Evolutionary conservation across 106 monocot genomes (phyloP).

Genomic region (Acorus calamus): DNA sequence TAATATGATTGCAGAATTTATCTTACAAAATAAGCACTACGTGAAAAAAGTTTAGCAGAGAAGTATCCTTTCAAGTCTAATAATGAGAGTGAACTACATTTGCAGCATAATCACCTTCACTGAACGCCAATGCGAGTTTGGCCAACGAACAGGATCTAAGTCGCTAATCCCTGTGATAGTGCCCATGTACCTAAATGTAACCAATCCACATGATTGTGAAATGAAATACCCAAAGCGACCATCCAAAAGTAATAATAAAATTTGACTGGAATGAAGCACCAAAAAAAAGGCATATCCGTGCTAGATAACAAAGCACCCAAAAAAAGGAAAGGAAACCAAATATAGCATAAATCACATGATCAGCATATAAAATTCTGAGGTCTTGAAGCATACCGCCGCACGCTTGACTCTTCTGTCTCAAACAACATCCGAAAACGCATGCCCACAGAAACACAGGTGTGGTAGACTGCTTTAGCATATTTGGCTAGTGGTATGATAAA

Average conservation of each 20-base stretch:
- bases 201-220: background rate
- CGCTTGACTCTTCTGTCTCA: slow-evolving; percentile 92
- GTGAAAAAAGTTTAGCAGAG: no score
- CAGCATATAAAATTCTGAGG: background rate
- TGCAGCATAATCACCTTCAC: slow-evolving; percentile 49
- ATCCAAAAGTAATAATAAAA: no score
- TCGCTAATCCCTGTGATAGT: slow-evolving; percentile 88
- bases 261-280: no score
- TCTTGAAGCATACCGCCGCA: slow-evolving; percentile 34
- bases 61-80: no score
- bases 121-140: slow-evolving; percentile 96
- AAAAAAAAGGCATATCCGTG: no score
- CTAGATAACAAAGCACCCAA: no score
- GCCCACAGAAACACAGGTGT: slow-evolving; percentile 74
- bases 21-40: no score
- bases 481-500: slow-evolving; percentile 88
- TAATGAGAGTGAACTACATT: background rate
- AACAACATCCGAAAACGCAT: slow-evolving; percentile 96
- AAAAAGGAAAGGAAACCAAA: background rate
- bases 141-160: slow-evolving; percentile 74
- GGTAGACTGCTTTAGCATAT: slow-evolving; percentile 73
- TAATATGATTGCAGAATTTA: no score
- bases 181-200: slow-evolving; percentile 76
- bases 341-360: background rate
- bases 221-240: no score